phyloP scores from a whole-genome alignment of 148 eudicot species.

The Limonium bicolor region DNA sequence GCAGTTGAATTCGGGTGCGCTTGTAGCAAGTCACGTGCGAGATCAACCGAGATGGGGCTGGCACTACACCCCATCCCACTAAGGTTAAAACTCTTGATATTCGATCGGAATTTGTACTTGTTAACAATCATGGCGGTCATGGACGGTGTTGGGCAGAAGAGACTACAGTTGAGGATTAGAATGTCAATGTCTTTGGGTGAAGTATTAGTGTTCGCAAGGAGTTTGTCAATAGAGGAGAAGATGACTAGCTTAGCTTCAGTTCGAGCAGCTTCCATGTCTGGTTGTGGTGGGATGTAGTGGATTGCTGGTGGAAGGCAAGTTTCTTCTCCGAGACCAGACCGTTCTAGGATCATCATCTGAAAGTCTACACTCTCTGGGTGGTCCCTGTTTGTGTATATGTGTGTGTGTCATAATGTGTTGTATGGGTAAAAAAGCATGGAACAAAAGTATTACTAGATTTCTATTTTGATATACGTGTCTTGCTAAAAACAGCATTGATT shows the following conservation, averaged over 20 bases:
- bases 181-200: background rate
- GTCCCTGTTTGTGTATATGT: too few relatives aligned
- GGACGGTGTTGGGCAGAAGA: conserved; percentile 63
- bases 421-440: too few relatives aligned
- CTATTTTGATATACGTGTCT: too few relatives aligned
- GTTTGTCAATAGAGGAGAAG: conserved; percentile 36
- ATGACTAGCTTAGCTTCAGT: conserved; percentile 50
- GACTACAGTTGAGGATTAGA: conserved; percentile 16
- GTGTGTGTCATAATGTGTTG: too few relatives aligned
- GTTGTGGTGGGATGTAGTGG: conserved; percentile 61
- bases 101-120: conserved; percentile 46
- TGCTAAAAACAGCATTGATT: too few relatives aligned
- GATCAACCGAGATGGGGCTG: conserved; percentile 44
- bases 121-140: conserved; percentile 65
- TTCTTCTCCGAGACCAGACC: conserved; percentile 18
- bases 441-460: too few relatives aligned
- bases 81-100: conserved; percentile 30
- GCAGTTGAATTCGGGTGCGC: conserved; percentile 43
- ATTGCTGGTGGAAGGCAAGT: conserved; percentile 34
- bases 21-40: conserved; percentile 46
- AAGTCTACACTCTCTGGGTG: conserved; percentile 20
- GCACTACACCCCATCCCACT: conserved; percentile 81
- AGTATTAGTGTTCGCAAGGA: conserved; percentile 27
- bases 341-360: conserved; percentile 21
- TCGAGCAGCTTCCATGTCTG: conserved; percentile 59